Evolutionary conservation across 2,329 filamentous ascomycete genomes (phyloP).

Genomic region (Thielaviopsis punctulata): DNA sequence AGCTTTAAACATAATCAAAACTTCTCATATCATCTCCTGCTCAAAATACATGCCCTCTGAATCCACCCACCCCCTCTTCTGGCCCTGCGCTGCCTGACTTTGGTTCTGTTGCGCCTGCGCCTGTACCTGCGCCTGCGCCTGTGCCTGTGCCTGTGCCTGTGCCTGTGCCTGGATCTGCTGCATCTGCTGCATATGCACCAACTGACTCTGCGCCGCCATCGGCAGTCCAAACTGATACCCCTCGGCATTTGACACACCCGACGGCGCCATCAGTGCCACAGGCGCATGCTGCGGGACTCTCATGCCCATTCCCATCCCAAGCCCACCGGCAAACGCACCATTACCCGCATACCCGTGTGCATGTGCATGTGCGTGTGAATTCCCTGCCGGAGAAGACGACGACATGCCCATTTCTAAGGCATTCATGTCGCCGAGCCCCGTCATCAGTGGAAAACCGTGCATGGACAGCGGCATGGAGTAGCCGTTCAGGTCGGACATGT

Average conservation of each 20-base stretch:
- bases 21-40: not conserved
- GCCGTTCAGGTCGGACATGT: not conserved
- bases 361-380: too few relatives aligned
- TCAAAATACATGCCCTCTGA: conserved; percentile 1
- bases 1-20: too few relatives aligned
- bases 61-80: not conserved
- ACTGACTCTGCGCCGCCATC: conserved; percentile 1
- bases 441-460: not conserved
- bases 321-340: not conserved
- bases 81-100: too few relatives aligned
- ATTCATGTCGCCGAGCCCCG: not conserved
- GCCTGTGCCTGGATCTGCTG: not conserved
- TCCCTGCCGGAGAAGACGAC: too few relatives aligned
- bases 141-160: not conserved
- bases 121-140: too few relatives aligned
- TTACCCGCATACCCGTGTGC: too few relatives aligned
- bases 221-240: conserved; percentile 2
- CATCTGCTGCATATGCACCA: conserved; percentile 6
- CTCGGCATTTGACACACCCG: not conserved
- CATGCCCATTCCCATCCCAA: not conserved
- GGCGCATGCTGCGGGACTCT: not conserved
- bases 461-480: not conserved
- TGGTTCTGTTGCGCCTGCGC: not conserved
- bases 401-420: not conserved
- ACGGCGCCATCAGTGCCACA: not conserved